These are phyloP conservation scores for Cenchrus purpureus DNA, from an alignment of 176 grass and related monocot genomes.

Conservation along the genomic window DNA sequence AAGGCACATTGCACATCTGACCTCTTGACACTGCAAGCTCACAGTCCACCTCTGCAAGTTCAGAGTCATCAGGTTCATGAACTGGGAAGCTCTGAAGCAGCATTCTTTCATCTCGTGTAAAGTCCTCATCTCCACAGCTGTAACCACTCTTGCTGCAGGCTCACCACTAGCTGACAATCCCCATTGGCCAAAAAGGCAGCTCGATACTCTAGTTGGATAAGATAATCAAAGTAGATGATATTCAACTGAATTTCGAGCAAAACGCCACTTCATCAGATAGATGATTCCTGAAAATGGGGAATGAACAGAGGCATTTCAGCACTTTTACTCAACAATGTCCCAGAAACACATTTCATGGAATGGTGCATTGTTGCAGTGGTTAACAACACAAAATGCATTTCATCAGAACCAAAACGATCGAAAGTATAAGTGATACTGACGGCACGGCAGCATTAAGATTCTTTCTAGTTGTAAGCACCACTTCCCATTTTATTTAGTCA, in stretches of 20 bases:
- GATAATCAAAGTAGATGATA: constrained; percentile 20
- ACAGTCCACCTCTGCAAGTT: constrained; percentile 60
- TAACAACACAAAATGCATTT: not conserved
- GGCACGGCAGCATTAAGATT: not conserved
- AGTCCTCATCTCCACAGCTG: constrained; percentile 40
- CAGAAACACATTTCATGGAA: not conserved
- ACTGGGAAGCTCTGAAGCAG: constrained; percentile 41
- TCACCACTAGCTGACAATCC: constrained; percentile 55
- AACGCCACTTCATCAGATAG: constrained; percentile 18
- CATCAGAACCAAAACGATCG: not conserved
- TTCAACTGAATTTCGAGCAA: not conserved
- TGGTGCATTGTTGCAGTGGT: not conserved
- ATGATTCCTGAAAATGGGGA: constrained; percentile 38
- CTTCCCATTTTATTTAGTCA: not conserved
- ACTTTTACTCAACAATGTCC: not conserved
- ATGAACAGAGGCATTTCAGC: constrained; percentile 4
- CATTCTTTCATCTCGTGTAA: constrained; percentile 53
- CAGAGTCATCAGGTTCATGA: constrained; percentile 52
- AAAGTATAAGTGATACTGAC: not conserved
- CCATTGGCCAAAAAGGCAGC: constrained; percentile 47
- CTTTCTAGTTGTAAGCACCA: not conserved
- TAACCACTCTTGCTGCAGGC: not conserved
- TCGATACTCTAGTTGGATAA: not conserved
- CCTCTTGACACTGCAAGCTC: constrained; percentile 59
- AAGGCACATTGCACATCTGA: constrained; percentile 76